These are phyloP conservation scores for Zopfia rhizophila DNA, from an alignment of 2,329 filamentous ascomycete species.

Conservation along the genomic window DNA sequence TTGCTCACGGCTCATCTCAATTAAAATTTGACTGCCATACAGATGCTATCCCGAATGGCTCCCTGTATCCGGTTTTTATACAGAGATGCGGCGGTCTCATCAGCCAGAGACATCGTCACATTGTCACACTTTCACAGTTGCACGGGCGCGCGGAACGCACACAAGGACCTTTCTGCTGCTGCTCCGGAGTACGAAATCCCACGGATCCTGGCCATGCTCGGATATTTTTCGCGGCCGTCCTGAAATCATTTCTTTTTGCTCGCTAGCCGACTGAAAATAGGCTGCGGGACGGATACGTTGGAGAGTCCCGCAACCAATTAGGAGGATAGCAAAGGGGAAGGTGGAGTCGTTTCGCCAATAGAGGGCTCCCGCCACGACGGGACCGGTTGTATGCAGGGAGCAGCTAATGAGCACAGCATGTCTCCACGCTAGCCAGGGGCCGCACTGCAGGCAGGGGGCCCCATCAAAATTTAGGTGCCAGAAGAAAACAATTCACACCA, in stretches of 20 bases:
- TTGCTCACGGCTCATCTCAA: conserved; percentile 27
- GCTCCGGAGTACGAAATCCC: conserved; percentile 21
- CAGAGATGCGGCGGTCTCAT: conserved; percentile 14
- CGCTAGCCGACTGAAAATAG: conserved; percentile 31
- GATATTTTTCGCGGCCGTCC: conserved; percentile 19
- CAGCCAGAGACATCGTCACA: conserved; percentile 28
- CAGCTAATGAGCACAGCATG: conserved; percentile 15
- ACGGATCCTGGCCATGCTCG: conserved; percentile 26
- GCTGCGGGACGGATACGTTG: conserved; percentile 37
- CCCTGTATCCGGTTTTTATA: conserved; percentile 10
- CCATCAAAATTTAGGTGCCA: conserved; percentile 40
- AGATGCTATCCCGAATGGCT: conserved; percentile 13
- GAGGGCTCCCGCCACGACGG: conserved; percentile 26
- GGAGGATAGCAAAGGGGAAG: background rate
- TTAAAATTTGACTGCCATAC: no score
- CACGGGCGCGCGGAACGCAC: no score
- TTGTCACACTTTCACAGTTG: conserved; percentile 13
- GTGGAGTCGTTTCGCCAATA: conserved; percentile 22
- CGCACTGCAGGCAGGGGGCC: conserved; percentile 32
- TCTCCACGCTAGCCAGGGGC: conserved; percentile 38
- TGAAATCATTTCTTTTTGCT: conserved; percentile 39
- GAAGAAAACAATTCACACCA: no score
- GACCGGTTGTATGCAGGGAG: conserved; percentile 38
- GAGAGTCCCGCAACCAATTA: conserved; percentile 33
- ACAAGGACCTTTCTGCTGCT: no score